Evolutionary conservation across 139 green algal genomes (phyloP).

Genomic region (Chlorella sp.): DNA sequence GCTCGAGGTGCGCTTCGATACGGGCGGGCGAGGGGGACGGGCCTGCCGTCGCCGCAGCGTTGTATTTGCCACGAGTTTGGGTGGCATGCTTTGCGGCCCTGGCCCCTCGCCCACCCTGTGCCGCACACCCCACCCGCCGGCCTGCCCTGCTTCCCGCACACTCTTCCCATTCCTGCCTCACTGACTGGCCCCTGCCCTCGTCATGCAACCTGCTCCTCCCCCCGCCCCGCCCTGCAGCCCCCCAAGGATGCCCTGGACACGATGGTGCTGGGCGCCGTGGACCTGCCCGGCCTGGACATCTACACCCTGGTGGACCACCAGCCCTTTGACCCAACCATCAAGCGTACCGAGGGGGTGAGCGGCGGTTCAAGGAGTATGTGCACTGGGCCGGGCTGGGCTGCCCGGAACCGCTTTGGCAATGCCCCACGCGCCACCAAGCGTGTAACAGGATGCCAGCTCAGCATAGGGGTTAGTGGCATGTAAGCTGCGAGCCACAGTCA

Average conservation of each 20-base stretch:
- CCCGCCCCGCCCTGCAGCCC: slow-evolving; percentile 39
- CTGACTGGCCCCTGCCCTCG: background rate
- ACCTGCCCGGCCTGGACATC: slow-evolving; percentile 60
- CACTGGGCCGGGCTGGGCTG: background rate
- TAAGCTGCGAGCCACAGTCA: no score
- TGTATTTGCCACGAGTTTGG: no score
- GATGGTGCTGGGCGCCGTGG: slow-evolving; percentile 70
- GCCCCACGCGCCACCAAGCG: no score
- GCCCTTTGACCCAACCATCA: slow-evolving; percentile 90
- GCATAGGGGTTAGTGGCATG: no score
- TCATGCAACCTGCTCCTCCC: background rate
- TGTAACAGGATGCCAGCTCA: no score
- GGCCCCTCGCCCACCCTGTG: background rate
- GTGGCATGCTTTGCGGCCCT: no score
- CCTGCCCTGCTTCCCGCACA: background rate
- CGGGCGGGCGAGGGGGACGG: no score
- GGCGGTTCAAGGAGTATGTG: background rate
- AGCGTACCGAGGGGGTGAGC: slow-evolving; percentile 79
- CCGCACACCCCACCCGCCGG: background rate
- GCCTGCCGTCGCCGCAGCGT: no score
- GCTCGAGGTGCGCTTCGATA: slow-evolving; percentile 74
- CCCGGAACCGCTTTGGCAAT: no score
- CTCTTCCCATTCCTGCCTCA: background rate
- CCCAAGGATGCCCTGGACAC: slow-evolving; percentile 88
- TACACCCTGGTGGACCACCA: slow-evolving; percentile 75